These are phyloP conservation scores for Leucocoprinus birnbaumii DNA, from an alignment of 768 basidiomycete genomes.

Conservation along the genomic window DNA sequence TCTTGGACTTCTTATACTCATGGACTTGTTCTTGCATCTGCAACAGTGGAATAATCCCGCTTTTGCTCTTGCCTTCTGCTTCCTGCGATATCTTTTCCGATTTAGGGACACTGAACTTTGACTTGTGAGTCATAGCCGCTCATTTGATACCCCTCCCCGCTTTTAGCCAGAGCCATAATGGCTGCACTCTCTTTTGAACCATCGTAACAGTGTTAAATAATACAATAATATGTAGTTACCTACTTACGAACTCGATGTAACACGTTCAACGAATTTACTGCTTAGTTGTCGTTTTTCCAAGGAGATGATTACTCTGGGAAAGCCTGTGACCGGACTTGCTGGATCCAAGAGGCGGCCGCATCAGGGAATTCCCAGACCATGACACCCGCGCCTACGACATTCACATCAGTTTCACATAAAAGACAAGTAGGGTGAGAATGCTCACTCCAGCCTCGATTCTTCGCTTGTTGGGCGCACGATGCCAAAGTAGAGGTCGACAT, in stretches of 20 bases:
- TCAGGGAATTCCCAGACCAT: slow-evolving; percentile 44
- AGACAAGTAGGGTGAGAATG: too few species aligned
- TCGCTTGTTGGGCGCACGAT: slow-evolving; percentile 57
- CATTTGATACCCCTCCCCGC: neutral
- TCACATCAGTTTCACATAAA: too few species aligned
- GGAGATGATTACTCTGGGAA: slow-evolving; percentile 28
- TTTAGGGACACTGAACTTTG: too few species aligned
- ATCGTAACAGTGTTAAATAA: neutral
- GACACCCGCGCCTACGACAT: slow-evolving; percentile 26
- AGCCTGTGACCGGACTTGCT: slow-evolving; percentile 30
- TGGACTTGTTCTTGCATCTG: neutral
- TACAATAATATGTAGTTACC: neutral
- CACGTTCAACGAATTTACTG: neutral
- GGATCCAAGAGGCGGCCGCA: slow-evolving; percentile 38
- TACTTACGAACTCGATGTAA: neutral
- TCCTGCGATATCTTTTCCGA: too few species aligned
- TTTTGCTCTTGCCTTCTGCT: neutral
- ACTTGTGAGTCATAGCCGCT: too few species aligned
- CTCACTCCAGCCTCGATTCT: slow-evolving; percentile 64
- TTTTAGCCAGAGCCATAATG: neutral
- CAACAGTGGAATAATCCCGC: too few species aligned
- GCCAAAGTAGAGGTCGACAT: slow-evolving; percentile 58
- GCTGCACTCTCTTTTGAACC: neutral
- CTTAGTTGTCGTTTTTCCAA: neutral
- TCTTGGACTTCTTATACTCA: neutral